These are phyloP conservation scores for Ensete ventricosum DNA, from an alignment of 176 grass and related monocot species.

Conservation along the genomic window DNA sequence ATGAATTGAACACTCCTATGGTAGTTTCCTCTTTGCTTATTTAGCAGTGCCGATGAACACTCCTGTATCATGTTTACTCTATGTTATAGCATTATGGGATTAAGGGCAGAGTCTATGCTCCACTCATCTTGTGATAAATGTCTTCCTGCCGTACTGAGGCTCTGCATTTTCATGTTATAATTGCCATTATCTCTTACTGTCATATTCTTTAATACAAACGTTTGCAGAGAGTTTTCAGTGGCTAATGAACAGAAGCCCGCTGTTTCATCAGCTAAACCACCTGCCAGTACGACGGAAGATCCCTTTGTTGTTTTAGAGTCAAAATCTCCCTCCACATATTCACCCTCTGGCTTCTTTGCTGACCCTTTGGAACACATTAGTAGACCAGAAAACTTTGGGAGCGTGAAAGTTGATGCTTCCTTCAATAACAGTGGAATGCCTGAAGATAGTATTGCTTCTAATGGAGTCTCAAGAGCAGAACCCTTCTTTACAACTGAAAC, in stretches of 20 bases:
- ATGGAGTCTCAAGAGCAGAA: constrained; percentile 40
- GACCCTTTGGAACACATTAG: constrained; percentile 48
- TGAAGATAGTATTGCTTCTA: constrained; percentile 38
- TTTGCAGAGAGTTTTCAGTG: constrained; percentile 52
- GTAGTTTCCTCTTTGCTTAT: no score
- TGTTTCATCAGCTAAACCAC: constrained; percentile 36
- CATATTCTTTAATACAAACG: constrained; percentile 9
- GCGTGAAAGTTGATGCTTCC: constrained; percentile 28
- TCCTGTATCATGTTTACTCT: no score
- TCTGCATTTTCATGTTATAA: background rate
- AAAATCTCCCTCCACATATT: constrained; percentile 33
- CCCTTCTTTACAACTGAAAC: constrained; percentile 41
- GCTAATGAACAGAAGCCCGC: constrained; percentile 34
- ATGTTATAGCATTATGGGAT: background rate
- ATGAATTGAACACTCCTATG: no score
- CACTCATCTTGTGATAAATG: background rate
- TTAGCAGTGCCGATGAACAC: no score
- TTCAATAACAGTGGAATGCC: constrained; percentile 30
- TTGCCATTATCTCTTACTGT: background rate
- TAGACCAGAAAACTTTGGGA: constrained; percentile 27
- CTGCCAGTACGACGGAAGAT: constrained; percentile 37
- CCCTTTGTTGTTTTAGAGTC: constrained; percentile 74
- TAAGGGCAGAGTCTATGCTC: background rate
- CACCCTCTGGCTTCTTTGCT: constrained; percentile 42
- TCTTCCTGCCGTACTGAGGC: background rate